Conservation (phyloP, 495 filamentous ascomycete genomes). For the Coniosporium apollinis region DNA sequence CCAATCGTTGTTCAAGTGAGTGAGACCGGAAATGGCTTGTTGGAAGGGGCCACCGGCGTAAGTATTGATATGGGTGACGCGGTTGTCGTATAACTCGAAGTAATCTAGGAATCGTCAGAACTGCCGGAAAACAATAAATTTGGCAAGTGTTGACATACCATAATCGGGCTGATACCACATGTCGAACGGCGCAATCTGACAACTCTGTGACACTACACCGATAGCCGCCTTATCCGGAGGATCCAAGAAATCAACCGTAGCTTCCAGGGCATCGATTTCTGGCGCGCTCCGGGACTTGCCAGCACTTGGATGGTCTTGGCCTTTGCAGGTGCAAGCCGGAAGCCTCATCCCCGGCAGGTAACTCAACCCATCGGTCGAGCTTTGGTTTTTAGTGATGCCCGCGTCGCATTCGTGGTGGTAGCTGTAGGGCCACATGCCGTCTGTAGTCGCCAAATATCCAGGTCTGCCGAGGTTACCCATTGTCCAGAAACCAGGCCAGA, state of each 20-base stretch:
- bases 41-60: conserved; percentile 56
- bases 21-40: conserved; percentile 55
- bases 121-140: not conserved
- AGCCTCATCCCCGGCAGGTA: conserved; percentile 58
- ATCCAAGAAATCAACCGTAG: conserved; percentile 40
- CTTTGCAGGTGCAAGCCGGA: conserved; percentile 49
- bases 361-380: conserved; percentile 47
- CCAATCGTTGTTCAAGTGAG: conserved; percentile 59
- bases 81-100: conserved; percentile 43
- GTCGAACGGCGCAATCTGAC: conserved; percentile 61
- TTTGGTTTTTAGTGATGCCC: conserved; percentile 67
- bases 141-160: conserved; percentile 22
- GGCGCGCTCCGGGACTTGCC: conserved; percentile 57
- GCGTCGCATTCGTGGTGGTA: conserved; percentile 56
- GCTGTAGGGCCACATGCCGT: conserved; percentile 46
- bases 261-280: conserved; percentile 65
- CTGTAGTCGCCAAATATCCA: conserved; percentile 20
- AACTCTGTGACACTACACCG: conserved; percentile 53
- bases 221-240: conserved; percentile 28
- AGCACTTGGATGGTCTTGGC: conserved; percentile 50
- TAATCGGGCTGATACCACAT: conserved; percentile 62
- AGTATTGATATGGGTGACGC: conserved; percentile 42
- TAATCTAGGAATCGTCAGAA: conserved; percentile 27
- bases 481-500: conserved; percentile 74
- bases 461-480: conserved; percentile 24